Percentiles rank a stretch among this genome's conserved stretches.
These are phyloP conservation scores for Misopates orontium DNA, from an alignment of 257 asterid genomes.

Conservation along the genomic window DNA sequence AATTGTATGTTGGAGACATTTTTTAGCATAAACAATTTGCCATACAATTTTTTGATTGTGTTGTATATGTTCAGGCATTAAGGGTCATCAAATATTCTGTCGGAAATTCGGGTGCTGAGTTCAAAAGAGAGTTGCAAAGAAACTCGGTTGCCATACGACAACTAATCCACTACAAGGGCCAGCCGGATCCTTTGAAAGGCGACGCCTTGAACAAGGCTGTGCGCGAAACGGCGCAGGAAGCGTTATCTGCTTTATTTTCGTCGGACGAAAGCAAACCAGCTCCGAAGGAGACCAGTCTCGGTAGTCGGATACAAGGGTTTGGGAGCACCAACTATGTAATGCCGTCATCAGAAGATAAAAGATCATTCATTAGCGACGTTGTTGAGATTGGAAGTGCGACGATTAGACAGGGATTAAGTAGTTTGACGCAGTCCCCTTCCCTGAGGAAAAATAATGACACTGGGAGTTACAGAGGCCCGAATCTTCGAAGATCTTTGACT, in stretches of 20 bases:
- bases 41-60: constrained; percentile 10
- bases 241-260: constrained; percentile 80
- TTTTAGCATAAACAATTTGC: constrained; percentile 3
- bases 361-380: constrained; percentile 84
- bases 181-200: constrained; percentile 89
- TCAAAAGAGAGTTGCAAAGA: constrained; percentile 98
- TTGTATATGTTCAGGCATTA: constrained; percentile 56
- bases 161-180: constrained; percentile 89
- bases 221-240: constrained; percentile 95
- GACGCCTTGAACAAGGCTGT: constrained; percentile 92
- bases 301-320: constrained; percentile 93
- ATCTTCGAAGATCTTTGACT: constrained; percentile 84
- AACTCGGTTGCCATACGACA: constrained; percentile 86
- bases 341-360: constrained; percentile 77
- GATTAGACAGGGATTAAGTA: constrained; percentile 82
- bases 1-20: too few species aligned
- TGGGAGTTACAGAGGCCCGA: constrained; percentile 83
- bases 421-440: constrained; percentile 76
- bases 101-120: constrained; percentile 92
- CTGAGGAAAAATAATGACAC: constrained; percentile 61
- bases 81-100: constrained; percentile 89
- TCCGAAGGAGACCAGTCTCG: constrained; percentile 63
- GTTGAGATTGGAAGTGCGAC: constrained; percentile 93
- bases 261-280: constrained; percentile 74
- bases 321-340: constrained; percentile 74